A percentile compares a stretch with the other conserved stretches of the same genome.
These are phyloP conservation scores for Priceomyces carsonii DNA, from an alignment of 805 yeast genomes.

Conservation along the genomic window DNA sequence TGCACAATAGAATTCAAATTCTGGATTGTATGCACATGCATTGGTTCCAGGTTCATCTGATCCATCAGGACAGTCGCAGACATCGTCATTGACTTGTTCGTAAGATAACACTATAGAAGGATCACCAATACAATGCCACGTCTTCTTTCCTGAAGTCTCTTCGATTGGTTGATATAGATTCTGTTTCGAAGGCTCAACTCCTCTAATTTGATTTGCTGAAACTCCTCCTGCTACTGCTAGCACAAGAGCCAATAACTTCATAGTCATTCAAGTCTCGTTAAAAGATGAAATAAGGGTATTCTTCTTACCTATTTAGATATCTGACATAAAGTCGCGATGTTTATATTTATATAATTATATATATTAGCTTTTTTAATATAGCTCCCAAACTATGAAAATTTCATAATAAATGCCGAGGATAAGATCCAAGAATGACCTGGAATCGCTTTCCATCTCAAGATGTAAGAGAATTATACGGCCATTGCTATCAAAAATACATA, in stretches of 20 bases:
- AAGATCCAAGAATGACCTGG: conserved; percentile 3
- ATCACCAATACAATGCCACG: conserved; percentile 69
- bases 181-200: conserved; percentile 41
- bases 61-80: conserved; percentile 97
- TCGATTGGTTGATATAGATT: conserved; percentile 50
- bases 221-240: not conserved
- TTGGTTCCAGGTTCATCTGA: conserved; percentile 95
- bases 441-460: conserved; percentile 17
- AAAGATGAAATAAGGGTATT: too few relatives aligned
- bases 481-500: conserved; percentile 34
- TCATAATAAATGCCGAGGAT: conserved; percentile 5
- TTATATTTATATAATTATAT: too few relatives aligned
- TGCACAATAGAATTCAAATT: conserved; percentile 63
- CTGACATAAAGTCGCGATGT: too few relatives aligned
- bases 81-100: conserved; percentile 78
- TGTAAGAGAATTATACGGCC: conserved; percentile 40
- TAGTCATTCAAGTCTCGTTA: not conserved
- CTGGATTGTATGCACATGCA: conserved; percentile 57
- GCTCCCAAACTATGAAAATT: too few relatives aligned
- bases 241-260: not conserved
- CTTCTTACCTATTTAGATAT: too few relatives aligned
- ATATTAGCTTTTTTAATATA: too few relatives aligned
- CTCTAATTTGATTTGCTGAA: conserved; percentile 16
- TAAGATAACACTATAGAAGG: conserved; percentile 63
- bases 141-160: conserved; percentile 32